Evolutionary conservation across 495 filamentous ascomycete genomes (phyloP).

Genomic region (Thermothielavioides terrestris): DNA sequence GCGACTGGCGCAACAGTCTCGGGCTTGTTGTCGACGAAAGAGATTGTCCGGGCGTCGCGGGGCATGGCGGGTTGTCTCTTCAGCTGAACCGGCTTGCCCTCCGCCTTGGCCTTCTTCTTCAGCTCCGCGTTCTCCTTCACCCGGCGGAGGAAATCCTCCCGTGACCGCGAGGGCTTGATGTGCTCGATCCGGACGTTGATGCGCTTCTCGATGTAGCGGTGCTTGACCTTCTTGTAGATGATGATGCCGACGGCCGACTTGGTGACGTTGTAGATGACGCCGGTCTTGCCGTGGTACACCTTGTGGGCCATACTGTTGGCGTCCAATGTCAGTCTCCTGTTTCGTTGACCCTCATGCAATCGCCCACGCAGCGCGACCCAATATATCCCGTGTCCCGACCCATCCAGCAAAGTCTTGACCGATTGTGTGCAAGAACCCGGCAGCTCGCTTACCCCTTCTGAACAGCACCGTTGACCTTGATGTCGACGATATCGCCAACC

Average conservation of each 20-base stretch:
- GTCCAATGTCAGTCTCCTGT: slow-evolving; percentile 20
- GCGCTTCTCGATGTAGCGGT: slow-evolving; percentile 99
- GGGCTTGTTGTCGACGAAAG: slow-evolving; percentile 64
- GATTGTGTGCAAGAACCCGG: not conserved
- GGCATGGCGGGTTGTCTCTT: slow-evolving; percentile 83
- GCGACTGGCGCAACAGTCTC: slow-evolving; percentile 86
- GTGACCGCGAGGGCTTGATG: slow-evolving; percentile 82
- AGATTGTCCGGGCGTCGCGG: slow-evolving; percentile 69
- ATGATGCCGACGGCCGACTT: slow-evolving; percentile 94
- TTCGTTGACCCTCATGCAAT: not conserved
- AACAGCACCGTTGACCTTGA: slow-evolving; percentile 94
- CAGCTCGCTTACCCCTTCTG: slow-evolving; percentile 64
- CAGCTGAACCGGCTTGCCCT: slow-evolving; percentile 76
- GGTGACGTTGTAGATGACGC: slow-evolving; percentile 96
- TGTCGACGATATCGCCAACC: slow-evolving; percentile 95
- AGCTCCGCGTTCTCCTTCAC: slow-evolving; percentile 92
- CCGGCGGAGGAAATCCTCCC: slow-evolving; percentile 89
- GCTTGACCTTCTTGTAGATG: slow-evolving; percentile 96
- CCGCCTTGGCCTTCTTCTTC: slow-evolving; percentile 83
- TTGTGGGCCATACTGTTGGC: slow-evolving; percentile 86
- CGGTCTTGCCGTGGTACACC: slow-evolving; percentile 98
- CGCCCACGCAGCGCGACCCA: not conserved
- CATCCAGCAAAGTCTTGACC: not conserved
- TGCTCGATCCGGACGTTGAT: slow-evolving; percentile 98
- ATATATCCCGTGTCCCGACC: not conserved